A percentile compares a stretch with the other conserved stretches of the same genome.
Conservation (phyloP, 1,139 yeast species). For the Nakaseomyces uthaithaninus region DNA sequence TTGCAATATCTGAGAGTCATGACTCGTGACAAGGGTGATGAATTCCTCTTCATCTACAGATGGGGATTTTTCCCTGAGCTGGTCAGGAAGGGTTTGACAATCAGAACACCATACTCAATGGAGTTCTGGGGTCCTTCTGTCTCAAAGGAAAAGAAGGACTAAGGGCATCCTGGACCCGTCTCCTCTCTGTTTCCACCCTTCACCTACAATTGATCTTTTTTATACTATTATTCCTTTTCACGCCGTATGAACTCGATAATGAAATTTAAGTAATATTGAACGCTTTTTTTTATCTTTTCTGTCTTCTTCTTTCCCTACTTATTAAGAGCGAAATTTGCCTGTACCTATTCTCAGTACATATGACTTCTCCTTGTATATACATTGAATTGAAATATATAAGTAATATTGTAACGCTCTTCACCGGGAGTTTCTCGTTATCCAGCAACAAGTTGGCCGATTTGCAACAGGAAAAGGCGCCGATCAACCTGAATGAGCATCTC, state of each 20-base stretch:
- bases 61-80: slow-evolving; percentile 43
- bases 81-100: slow-evolving; percentile 19
- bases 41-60: slow-evolving; percentile 47
- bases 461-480: too few species aligned
- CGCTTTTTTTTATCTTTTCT: too few species aligned
- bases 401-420: too few species aligned
- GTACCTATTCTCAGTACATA: too few species aligned
- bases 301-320: too few species aligned
- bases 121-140: slow-evolving; percentile 22
- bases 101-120: slow-evolving; percentile 24
- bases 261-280: too few species aligned
- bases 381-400: too few species aligned
- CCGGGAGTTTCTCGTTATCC: too few species aligned
- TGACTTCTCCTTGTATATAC: too few species aligned
- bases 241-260: not conserved
- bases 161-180: not conserved
- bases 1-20: slow-evolving; percentile 61
- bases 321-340: too few species aligned
- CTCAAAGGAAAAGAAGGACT: slow-evolving; percentile 2
- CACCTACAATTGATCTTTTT: not conserved
- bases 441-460: too few species aligned
- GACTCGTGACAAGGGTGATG: slow-evolving; percentile 44
- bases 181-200: not conserved
- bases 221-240: not conserved
- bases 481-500: too few species aligned